Evolutionary conservation across 352 stramenopile species (phyloP).

Genomic region (Phytophthora pseudosyringae): DNA sequence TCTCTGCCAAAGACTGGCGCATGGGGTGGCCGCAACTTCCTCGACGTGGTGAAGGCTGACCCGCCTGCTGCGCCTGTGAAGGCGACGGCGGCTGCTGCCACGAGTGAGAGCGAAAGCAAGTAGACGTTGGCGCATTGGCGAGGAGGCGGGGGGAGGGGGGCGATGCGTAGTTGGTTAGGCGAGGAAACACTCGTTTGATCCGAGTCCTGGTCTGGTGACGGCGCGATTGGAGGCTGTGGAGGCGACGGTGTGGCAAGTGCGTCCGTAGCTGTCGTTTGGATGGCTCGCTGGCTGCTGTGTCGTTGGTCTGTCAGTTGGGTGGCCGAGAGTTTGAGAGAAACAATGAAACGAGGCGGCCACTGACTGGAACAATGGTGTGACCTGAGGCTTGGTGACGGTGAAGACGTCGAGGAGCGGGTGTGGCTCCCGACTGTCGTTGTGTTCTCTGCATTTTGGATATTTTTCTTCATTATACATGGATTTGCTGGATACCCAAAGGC

Average conservation of each 20-base stretch:
- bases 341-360: constrained; percentile 36
- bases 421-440: constrained; percentile 37
- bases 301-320: constrained; percentile 35
- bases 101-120: constrained; percentile 54
- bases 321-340: constrained; percentile 39
- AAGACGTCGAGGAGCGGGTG: constrained; percentile 24
- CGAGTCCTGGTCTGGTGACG: constrained; percentile 24
- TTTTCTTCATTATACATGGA: constrained; percentile 50
- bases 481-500: constrained; percentile 36
- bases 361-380: constrained; percentile 33
- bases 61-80: constrained; percentile 52
- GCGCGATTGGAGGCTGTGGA: constrained; percentile 15
- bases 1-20: constrained; percentile 68
- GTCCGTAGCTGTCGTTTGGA: constrained; percentile 14
- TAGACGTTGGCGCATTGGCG: constrained; percentile 35
- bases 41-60: constrained; percentile 86
- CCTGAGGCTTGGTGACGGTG: constrained; percentile 19
- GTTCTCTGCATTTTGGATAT: constrained; percentile 52
- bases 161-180: constrained; percentile 29
- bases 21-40: constrained; percentile 84
- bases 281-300: constrained; percentile 17
- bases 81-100: constrained; percentile 32
- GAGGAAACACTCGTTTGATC: constrained; percentile 28
- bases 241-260: constrained; percentile 7
- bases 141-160: constrained; percentile 24